Evolutionary conservation across 2,329 filamentous ascomycete genomes (phyloP).

Genomic region (Fusarium sp.): DNA sequence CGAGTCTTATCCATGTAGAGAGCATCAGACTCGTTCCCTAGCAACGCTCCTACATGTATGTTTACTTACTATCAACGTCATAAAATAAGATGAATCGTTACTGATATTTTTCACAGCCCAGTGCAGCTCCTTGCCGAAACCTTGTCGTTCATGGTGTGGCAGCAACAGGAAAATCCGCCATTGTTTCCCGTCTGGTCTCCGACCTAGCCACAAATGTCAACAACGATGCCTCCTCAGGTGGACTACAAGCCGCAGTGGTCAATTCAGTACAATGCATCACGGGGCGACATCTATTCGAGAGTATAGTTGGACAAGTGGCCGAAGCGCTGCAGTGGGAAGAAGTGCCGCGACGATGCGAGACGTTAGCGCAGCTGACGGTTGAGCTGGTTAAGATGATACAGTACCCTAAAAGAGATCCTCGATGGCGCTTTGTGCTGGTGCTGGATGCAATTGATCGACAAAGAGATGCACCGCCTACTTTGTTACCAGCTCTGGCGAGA

Average conservation of each 20-base stretch:
- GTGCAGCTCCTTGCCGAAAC: slow-evolving; percentile 76
- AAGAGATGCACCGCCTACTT: slow-evolving; percentile 79
- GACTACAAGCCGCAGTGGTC: slow-evolving; percentile 69
- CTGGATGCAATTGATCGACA: slow-evolving; percentile 90
- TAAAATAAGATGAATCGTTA: neutral
- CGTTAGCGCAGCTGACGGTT: slow-evolving; percentile 78
- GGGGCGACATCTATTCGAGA: slow-evolving; percentile 79
- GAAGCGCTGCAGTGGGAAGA: slow-evolving; percentile 61
- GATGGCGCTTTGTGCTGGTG: slow-evolving; percentile 79
- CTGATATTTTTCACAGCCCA: slow-evolving; percentile 58
- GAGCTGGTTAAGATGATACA: slow-evolving; percentile 75
- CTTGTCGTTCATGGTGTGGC: slow-evolving; percentile 86
- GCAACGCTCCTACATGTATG: slow-evolving; percentile 65
- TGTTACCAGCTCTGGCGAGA: slow-evolving; percentile 83
- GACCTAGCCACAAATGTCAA: slow-evolving; percentile 37
- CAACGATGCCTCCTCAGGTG: slow-evolving; percentile 36
- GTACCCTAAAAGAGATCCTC: slow-evolving; percentile 51
- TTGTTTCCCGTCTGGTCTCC: slow-evolving; percentile 65
- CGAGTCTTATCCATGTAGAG: slow-evolving; percentile 66
- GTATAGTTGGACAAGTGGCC: slow-evolving; percentile 70
- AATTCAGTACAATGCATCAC: slow-evolving; percentile 82
- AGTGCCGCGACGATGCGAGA: slow-evolving; percentile 76
- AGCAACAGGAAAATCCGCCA: slow-evolving; percentile 85
- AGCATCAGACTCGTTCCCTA: slow-evolving; percentile 68
- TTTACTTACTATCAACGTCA: neutral